A percentile compares a stretch with the other conserved stretches of the same genome.
These are phyloP conservation scores for Hericium coralloides DNA, from an alignment of 768 basidiomycete species.

Conservation along the genomic window DNA sequence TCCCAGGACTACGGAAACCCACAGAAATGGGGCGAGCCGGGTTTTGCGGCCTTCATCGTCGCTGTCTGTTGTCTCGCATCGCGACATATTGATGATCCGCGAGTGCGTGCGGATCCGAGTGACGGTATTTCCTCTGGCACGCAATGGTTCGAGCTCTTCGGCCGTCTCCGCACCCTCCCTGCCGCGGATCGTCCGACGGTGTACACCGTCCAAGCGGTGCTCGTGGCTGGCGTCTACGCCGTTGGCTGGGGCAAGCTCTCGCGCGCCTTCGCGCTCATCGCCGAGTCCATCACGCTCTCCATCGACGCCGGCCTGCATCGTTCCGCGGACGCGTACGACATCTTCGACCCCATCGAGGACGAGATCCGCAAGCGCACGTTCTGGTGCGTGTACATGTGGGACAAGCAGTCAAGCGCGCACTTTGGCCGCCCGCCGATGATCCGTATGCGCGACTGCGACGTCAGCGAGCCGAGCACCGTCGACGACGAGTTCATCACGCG, in stretches of 20 bases:
- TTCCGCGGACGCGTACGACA: conserved; percentile 74
- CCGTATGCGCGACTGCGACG: too few species aligned
- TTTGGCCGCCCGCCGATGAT: conserved; percentile 87
- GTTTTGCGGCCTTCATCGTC: conserved; percentile 92
- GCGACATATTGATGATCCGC: conserved; percentile 85
- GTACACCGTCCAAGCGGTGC: conserved; percentile 86
- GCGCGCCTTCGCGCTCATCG: conserved; percentile 75
- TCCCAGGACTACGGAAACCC: conserved; percentile 85
- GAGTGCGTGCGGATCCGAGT: conserved; percentile 72
- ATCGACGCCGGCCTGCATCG: conserved; percentile 88
- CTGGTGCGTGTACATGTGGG: conserved; percentile 96
- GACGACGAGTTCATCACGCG: conserved; percentile 86
- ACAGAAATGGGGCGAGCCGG: conserved; percentile 91
- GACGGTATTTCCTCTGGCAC: conserved; percentile 87
- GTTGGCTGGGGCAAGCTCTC: conserved; percentile 85
- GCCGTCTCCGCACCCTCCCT: conserved; percentile 78
- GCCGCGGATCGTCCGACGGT: conserved; percentile 83
- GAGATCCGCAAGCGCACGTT: conserved; percentile 92
- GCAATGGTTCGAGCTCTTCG: conserved; percentile 87
- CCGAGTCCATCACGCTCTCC: conserved; percentile 81
- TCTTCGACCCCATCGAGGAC: conserved; percentile 85
- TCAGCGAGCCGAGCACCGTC: conserved; percentile 76
- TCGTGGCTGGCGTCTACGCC: conserved; percentile 86
- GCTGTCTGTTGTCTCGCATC: conserved; percentile 87
- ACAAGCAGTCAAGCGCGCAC: conserved; percentile 84